Conservation (phyloP, 1,139 yeast genomes). For the Candida albicans region DNA sequence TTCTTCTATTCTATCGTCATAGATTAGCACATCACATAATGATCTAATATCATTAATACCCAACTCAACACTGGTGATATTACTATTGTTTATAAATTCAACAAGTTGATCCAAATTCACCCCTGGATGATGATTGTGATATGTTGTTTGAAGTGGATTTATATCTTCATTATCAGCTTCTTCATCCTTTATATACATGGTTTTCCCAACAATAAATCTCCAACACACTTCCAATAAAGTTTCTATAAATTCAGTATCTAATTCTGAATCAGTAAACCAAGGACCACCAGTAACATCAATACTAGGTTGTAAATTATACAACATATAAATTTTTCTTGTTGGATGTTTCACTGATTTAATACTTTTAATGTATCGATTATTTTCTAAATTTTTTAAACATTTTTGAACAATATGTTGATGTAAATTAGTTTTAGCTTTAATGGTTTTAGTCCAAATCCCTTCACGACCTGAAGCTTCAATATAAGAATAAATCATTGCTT, state of each 20-base stretch:
- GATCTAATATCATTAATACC: constrained; percentile 72
- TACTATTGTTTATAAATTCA: constrained; percentile 70
- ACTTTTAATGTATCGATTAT: constrained; percentile 81
- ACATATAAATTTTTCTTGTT: constrained; percentile 95
- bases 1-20: constrained; percentile 80
- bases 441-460: constrained; percentile 94
- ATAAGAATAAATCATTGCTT: constrained; percentile 85
- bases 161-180: constrained; percentile 53
- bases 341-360: constrained; percentile 93
- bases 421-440: constrained; percentile 85
- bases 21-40: constrained; percentile 83
- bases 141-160: constrained; percentile 37
- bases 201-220: constrained; percentile 75
- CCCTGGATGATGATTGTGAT: constrained; percentile 56
- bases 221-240: constrained; percentile 81
- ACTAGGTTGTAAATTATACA: constrained; percentile 89
- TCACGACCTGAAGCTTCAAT: constrained; percentile 94
- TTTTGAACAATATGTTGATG: constrained; percentile 91
- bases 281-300: constrained; percentile 98
- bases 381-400: constrained; percentile 80
- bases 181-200: constrained; percentile 52
- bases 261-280: constrained; percentile 96
- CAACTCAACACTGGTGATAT: constrained; percentile 81
- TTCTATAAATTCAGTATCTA: constrained; percentile 91
- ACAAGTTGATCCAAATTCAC: constrained; percentile 73